Evolutionary conservation across 768 basidiomycete species (phyloP).

Genomic region (Hysterangium stoloniferum): DNA sequence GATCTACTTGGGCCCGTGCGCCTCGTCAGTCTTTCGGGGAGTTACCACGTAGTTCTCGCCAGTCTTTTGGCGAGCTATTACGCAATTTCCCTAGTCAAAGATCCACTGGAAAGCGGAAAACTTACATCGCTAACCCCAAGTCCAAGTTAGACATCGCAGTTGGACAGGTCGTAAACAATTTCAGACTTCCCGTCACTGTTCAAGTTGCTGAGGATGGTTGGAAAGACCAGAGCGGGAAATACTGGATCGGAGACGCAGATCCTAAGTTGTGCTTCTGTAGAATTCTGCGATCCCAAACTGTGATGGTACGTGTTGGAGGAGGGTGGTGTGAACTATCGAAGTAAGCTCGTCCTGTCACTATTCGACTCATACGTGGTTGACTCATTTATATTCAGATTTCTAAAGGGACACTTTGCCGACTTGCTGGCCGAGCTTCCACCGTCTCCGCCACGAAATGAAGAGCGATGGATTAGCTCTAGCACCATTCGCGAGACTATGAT

Average conservation of each 20-base stretch:
- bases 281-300: slow-evolving; percentile 83
- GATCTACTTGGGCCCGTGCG: slow-evolving; percentile 61
- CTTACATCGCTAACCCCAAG: slow-evolving; percentile 83
- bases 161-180: slow-evolving; percentile 83
- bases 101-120: slow-evolving; percentile 38
- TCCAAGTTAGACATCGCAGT: slow-evolving; percentile 90
- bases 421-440: slow-evolving; percentile 68
- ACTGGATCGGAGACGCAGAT: slow-evolving; percentile 92
- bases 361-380: slow-evolving; percentile 1
- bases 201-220: slow-evolving; percentile 78
- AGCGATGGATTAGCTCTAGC: slow-evolving; percentile 80
- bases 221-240: slow-evolving; percentile 90
- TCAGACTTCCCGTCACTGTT: slow-evolving; percentile 77
- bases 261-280: slow-evolving; percentile 88
- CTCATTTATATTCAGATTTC: slow-evolving; percentile 50
- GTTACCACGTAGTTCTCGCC: slow-evolving; percentile 27
- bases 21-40: slow-evolving; percentile 54
- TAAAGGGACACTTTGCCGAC: slow-evolving; percentile 79
- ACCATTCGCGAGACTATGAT: slow-evolving; percentile 56
- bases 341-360: slow-evolving; percentile 36
- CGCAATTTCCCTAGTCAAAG: background rate
- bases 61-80: background rate
- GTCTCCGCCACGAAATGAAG: slow-evolving; percentile 52
- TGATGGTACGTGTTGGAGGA: slow-evolving; percentile 95
- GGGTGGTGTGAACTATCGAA: slow-evolving; percentile 90